Base-by-base conservation (phyloP, 805 yeast species). In the Kuraishia floccosa region DNA sequence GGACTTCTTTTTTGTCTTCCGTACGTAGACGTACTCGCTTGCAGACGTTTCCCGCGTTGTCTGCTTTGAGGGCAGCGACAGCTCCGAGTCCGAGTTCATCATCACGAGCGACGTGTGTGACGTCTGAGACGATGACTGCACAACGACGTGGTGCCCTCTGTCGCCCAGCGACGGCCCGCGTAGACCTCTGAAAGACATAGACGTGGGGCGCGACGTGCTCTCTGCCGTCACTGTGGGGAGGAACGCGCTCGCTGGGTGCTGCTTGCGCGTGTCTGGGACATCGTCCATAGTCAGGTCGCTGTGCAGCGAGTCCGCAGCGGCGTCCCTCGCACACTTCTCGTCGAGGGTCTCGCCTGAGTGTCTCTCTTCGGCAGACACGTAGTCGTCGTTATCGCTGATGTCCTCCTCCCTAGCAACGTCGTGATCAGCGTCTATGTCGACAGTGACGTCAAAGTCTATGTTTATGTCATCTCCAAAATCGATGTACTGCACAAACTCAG, bases 141-240 rank as follows among this genome's bases (percentile, higher is more conserved):
- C 22, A 10, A 19, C 9, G 9, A 10, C 10, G 10, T 10, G 9
- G 10, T 7, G 22, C 7, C 22, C 22, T 19, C 56, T 44, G 28
- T 45, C 50, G 25, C 65, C 65, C 38, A 74, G 67, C 2, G 71
- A 56, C 2, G 84, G 78, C 0, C 75, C 81, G 32, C 56, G 63
- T 33, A 77, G 48, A 0, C 86, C 86, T 37, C 66, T 66, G 51
- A 74, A 75, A 2, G 83, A 75, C 65, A 65, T 56, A 5, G 66
- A 32, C 9, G 27, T 27, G 13, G 37, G 31, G 14, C 34, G 21
- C 5, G 27, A 22, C 11, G 27, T 22, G 17, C 24, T 27, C 7
- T 13, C 6, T 6, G 22, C 21, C 4, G 25, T 21, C 13, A 16
- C 12, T 12, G 25, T n/a, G 6, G 30, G 14, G 7, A 17, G 19